Evolutionary conservation across 306 rosid genomes (phyloP).

Genomic region (Vigna trinervia): DNA sequence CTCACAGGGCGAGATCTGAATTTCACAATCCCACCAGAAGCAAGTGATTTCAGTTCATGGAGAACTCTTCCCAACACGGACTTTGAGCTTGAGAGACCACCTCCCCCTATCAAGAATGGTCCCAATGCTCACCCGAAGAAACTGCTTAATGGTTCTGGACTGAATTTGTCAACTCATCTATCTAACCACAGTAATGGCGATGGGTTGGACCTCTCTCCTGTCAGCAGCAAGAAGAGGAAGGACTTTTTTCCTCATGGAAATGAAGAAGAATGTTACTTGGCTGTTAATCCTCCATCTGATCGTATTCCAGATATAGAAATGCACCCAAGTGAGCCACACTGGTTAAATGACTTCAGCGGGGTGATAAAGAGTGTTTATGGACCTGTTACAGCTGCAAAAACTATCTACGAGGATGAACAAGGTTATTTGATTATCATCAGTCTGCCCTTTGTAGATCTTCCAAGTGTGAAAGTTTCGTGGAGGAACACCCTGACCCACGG

Average conservation of each 20-base stretch:
- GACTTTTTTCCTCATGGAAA: conserved; percentile 70
- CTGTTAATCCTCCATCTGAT: conserved; percentile 76
- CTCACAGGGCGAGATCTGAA: conserved; percentile 87
- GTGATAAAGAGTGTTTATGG: conserved; percentile 82
- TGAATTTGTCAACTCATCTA: conserved; percentile 70
- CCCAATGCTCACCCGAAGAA: conserved; percentile 71
- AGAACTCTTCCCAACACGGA: conserved; percentile 85
- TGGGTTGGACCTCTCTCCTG: conserved; percentile 74
- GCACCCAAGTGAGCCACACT: conserved; percentile 59
- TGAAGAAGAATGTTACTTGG: conserved; percentile 71
- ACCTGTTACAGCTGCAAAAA: conserved; percentile 92
- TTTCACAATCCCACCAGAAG: conserved; percentile 80
- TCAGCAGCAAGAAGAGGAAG: conserved; percentile 73
- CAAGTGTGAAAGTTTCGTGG: conserved; percentile 91
- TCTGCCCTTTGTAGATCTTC: conserved; percentile 87
- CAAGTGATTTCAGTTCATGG: conserved; percentile 90
- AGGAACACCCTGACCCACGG: conserved; percentile 85
- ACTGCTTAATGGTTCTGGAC: conserved; percentile 80
- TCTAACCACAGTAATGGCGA: conserved; percentile 67
- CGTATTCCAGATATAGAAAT: conserved; percentile 64
- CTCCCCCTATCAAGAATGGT: conserved; percentile 59
- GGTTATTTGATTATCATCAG: conserved; percentile 85
- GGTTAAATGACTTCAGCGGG: conserved; percentile 82
- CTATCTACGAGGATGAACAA: conserved; percentile 85
- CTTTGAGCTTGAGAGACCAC: conserved; percentile 85